Percentiles rank a stretch among this genome's conserved stretches.
Conservation (phyloP, 768 basidiomycete genomes). For the Kwoniella dendrophila region DNA sequence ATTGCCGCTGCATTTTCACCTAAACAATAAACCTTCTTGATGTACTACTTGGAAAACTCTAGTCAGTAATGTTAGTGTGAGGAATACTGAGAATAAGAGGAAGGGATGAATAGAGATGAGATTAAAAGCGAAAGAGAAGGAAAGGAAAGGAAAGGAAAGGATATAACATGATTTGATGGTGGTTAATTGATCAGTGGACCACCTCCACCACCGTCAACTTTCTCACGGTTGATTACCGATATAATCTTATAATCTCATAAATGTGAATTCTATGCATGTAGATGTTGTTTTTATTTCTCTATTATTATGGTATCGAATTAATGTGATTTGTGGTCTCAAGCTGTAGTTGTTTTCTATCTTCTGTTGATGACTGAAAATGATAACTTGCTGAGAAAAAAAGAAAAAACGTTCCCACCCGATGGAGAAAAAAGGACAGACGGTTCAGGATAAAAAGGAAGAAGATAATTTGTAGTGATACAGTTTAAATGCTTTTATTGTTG, state of each 20-base stretch:
- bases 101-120: not conserved
- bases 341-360: too few species aligned
- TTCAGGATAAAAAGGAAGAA: too few species aligned
- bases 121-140: not conserved
- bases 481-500: too few species aligned
- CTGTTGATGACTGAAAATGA: too few species aligned
- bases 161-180: not conserved
- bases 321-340: too few species aligned
- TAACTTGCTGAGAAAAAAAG: too few species aligned
- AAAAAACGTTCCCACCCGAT: too few species aligned
- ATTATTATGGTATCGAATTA: too few species aligned
- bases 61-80: not conserved
- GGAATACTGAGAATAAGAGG: not conserved
- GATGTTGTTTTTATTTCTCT: conserved; percentile 5
- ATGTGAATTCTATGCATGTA: conserved; percentile 4
- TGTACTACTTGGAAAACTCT: too few species aligned
- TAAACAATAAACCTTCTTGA: too few species aligned
- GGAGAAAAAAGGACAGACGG: too few species aligned
- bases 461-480: too few species aligned
- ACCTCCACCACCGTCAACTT: conserved; percentile 11
- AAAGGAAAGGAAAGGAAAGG: conserved; percentile 4
- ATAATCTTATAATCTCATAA: not conserved
- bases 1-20: not conserved
- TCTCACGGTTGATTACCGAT: conserved; percentile 7
- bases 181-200: not conserved